Conservation (phyloP, 495 filamentous ascomycete genomes). For the Delitschia confertaspora region DNA sequence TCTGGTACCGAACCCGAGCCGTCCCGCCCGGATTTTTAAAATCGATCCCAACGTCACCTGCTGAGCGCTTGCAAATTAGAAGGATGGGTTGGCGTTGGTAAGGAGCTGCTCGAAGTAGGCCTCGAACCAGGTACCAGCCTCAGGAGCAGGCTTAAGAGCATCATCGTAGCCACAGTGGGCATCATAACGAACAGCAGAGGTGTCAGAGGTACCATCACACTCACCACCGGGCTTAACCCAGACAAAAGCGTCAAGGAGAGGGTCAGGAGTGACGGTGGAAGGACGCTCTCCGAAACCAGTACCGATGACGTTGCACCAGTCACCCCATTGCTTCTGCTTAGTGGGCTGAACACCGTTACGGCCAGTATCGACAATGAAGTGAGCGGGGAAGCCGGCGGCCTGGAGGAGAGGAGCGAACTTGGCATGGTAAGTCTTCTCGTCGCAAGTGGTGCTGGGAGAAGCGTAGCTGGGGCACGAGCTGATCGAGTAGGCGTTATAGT, state of each 20-base stretch:
- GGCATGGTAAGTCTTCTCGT: slow-evolving; percentile 64
- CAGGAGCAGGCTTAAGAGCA: slow-evolving; percentile 53
- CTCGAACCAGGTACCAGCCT: slow-evolving; percentile 72
- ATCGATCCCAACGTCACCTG: no score
- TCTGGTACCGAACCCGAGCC: no score
- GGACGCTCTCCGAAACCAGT: slow-evolving; percentile 65
- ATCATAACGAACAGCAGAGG: slow-evolving; percentile 56
- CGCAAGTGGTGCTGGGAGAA: slow-evolving; percentile 41
- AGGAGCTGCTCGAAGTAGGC: slow-evolving; percentile 63
- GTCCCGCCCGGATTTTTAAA: no score
- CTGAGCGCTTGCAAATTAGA: slow-evolving; percentile 46
- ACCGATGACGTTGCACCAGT: slow-evolving; percentile 75
- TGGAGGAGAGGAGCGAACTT: slow-evolving; percentile 53
- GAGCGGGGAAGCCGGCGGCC: slow-evolving; percentile 54
- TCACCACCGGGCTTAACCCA: slow-evolving; percentile 80
- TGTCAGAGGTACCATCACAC: slow-evolving; percentile 64
- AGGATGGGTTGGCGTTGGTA: slow-evolving; percentile 52
- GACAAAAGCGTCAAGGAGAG: slow-evolving; percentile 64
- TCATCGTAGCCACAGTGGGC: slow-evolving; percentile 55
- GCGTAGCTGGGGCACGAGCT: slow-evolving; percentile 40
- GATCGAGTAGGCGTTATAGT: slow-evolving; percentile 49
- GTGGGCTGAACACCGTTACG: slow-evolving; percentile 57
- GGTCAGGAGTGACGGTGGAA: slow-evolving; percentile 50
- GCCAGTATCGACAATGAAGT: slow-evolving; percentile 60
- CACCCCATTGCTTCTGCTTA: slow-evolving; percentile 55